Base-by-base conservation (phyloP, 495 filamentous ascomycete species). In the Podospora conica region DNA sequence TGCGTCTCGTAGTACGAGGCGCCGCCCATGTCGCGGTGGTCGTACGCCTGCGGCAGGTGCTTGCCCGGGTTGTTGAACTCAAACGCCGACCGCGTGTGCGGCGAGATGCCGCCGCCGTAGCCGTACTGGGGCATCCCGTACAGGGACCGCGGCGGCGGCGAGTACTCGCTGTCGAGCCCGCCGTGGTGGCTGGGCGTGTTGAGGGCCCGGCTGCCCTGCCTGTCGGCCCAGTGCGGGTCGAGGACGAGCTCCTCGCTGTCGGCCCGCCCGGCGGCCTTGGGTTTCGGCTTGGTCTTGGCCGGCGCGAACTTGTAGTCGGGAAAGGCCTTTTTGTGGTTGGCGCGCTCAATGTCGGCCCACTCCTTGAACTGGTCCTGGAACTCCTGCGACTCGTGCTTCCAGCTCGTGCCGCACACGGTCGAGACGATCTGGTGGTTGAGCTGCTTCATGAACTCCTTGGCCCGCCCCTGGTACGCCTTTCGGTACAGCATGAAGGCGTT, bases 401-500 rank as follows among this genome's bases (percentile, higher is more conserved):
- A 98, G 78, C 91, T 93, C 60, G 84, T 77, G 18, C 95, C 95
- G 57, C 90, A 90, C 22, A 93, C 85, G 22, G 85, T 86, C 3
- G 95, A 97, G 64, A 98, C 91, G 21, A 96, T 83, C 73, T 98
- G 95, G 72, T 98, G 94, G 78, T 98, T 97, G 77, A 93, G 94
- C 71, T 96, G 89, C 9, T 85, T 79, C 66, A 91, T 90, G 85
- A 87, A 92, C 53, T 84, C 77, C 76, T 97, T 97, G 63, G 90
- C 90, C 6, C 93, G 84, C 53, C 94, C 91, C 24, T 94, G 89
- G 71, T 90, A 98, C 6, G 94, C 92, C 58, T 93, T 96, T 9
- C 96, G 89, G 75, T 98, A 98, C 25, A 98, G 83, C 91, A 98
- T 98, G 82, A 98, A 98, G 1, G 92, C 93, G 73, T 98, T 98